These are phyloP conservation scores for Cryptococcus sp. DNA, from an alignment of 1,284 basidiomycete genomes.

Conservation along the genomic window DNA sequence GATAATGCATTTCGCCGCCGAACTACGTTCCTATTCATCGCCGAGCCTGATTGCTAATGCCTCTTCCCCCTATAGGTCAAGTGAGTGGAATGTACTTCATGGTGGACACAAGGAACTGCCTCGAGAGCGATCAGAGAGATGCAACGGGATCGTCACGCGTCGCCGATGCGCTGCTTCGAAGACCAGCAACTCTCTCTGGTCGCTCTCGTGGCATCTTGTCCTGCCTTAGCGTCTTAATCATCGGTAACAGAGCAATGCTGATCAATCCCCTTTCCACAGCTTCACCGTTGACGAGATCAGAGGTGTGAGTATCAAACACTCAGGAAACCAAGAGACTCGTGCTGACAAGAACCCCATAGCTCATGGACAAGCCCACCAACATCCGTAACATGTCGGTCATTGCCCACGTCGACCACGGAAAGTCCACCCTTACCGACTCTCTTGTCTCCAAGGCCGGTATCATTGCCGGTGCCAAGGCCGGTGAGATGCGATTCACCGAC, in stretches of 20 bases:
- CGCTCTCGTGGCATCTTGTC: no score
- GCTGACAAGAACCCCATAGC: no score
- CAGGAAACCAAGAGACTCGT: no score
- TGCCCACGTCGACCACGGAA: slow-evolving; percentile 99
- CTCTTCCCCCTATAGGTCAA: slow-evolving; percentile 34
- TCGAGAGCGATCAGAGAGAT: not conserved
- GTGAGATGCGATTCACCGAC: slow-evolving; percentile 97
- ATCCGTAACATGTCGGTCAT: slow-evolving; percentile 96
- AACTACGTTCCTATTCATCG: not conserved
- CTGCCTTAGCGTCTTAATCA: no score
- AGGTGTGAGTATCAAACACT: slow-evolving; percentile 6
- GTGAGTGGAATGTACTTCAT: slow-evolving; percentile 28
- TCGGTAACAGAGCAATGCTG: no score
- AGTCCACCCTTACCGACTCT: slow-evolving; percentile 99
- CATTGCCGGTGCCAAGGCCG: slow-evolving; percentile 92
- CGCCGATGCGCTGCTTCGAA: not conserved
- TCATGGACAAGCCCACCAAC: slow-evolving; percentile 47
- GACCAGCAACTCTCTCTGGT: no score
- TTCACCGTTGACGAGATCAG: slow-evolving; percentile 73
- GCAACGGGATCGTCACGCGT: not conserved
- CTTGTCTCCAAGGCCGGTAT: slow-evolving; percentile 99
- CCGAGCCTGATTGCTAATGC: slow-evolving; percentile 23
- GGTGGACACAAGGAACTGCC: not conserved
- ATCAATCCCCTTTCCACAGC: slow-evolving; percentile 18
- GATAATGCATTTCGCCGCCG: not conserved